These are phyloP conservation scores for Nemophila menziesii DNA, from an alignment of 257 asterid genomes.

Conservation along the genomic window DNA sequence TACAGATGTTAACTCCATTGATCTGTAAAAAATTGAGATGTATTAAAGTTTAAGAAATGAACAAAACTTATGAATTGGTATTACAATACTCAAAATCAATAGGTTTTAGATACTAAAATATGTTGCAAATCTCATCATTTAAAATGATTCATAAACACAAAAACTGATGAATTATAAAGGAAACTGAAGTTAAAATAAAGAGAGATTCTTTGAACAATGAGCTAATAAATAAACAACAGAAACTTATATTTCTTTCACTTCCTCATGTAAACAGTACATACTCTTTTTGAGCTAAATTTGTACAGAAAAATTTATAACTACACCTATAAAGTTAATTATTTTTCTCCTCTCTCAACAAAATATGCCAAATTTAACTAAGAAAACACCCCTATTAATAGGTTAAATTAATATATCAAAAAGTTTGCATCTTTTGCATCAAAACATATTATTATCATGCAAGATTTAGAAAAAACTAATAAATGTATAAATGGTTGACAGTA, in stretches of 20 bases:
- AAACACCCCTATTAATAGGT: background rate
- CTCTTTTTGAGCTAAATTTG: background rate
- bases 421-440: conserved; percentile 1
- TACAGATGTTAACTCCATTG: conserved; percentile 61
- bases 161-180: background rate
- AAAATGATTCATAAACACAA: background rate
- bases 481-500: conserved; percentile 5
- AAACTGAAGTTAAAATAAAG: background rate
- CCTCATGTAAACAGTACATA: background rate
- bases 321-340: background rate
- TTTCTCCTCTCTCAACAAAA: background rate
- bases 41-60: background rate
- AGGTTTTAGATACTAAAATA: background rate
- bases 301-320: background rate
- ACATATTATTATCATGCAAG: background rate
- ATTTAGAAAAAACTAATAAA: background rate
- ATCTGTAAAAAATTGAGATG: conserved; percentile 26
- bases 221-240: background rate
- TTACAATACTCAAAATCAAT: background rate
- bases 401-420: background rate
- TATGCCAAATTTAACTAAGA: background rate
- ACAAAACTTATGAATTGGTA: background rate
- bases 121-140: background rate
- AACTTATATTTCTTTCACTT: too few species aligned
- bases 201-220: background rate